A percentile compares a stretch with the other conserved stretches of the same genome.
Evolutionary conservation across 78 protist species (phyloP).

Genomic region (Dictyostelium capitatum): DNA sequence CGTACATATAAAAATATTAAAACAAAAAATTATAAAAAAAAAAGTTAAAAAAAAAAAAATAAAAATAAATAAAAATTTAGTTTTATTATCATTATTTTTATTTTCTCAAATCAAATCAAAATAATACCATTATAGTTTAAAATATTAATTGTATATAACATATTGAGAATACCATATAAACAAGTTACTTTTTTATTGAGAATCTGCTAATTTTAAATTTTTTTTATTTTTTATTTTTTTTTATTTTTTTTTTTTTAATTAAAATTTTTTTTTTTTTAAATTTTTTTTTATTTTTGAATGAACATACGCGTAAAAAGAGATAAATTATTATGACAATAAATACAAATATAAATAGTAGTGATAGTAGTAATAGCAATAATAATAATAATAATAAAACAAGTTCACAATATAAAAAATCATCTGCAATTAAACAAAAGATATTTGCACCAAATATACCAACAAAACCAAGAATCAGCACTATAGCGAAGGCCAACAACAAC

Average conservation of each 20-base stretch:
- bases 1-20: background rate
- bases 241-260: background rate
- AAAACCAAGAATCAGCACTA: background rate
- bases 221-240: background rate
- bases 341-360: background rate
- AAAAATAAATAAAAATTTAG: background rate
- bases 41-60: background rate
- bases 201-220: background rate
- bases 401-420: background rate
- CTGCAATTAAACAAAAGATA: background rate
- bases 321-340: constrained; percentile 18
- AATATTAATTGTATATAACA: too few species aligned
- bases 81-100: background rate
- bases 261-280: background rate
- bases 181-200: background rate
- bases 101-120: background rate
- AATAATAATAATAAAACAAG: background rate
- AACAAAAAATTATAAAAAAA: background rate
- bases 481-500: background rate
- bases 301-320: background rate
- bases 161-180: too few species aligned
- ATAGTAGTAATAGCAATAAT: background rate
- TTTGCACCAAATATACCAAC: constrained; percentile 56
- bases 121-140: too few species aligned
- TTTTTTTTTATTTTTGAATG: background rate